Conservation (phyloP, 768 basidiomycete genomes). For the Wakefieldia striispora region DNA sequence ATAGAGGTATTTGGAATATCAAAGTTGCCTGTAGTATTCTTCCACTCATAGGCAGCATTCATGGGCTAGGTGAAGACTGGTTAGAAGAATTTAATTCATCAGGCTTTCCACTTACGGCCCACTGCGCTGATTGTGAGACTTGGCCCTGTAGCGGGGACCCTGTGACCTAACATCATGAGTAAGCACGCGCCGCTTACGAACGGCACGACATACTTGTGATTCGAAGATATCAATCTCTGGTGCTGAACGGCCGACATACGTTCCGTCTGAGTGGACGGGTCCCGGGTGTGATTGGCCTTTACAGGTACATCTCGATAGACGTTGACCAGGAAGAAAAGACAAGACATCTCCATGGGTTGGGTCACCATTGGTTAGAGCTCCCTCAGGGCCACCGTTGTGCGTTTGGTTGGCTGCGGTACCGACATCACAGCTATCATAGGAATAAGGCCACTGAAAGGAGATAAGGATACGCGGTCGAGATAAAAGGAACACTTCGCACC, state of each 20-base stretch:
- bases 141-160: slow-evolving; percentile 42
- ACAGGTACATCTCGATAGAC: slow-evolving; percentile 87
- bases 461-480: slow-evolving; percentile 3
- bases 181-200: neutral
- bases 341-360: slow-evolving; percentile 48
- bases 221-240: slow-evolving; percentile 93
- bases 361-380: slow-evolving; percentile 65
- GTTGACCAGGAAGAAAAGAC: slow-evolving; percentile 86
- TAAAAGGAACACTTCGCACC: slow-evolving; percentile 39
- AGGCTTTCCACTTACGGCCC: slow-evolving; percentile 51
- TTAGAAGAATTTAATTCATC: neutral
- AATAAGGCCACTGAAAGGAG: slow-evolving; percentile 67
- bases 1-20: slow-evolving; percentile 51
- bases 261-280: slow-evolving; percentile 71
- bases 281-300: slow-evolving; percentile 84
- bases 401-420: slow-evolving; percentile 91
- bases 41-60: slow-evolving; percentile 69
- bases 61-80: slow-evolving; percentile 56
- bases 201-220: slow-evolving; percentile 52
- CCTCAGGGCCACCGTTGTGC: slow-evolving; percentile 55
- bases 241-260: slow-evolving; percentile 76
- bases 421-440: slow-evolving; percentile 86
- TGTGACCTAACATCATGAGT: slow-evolving; percentile 32
- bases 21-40: slow-evolving; percentile 58
- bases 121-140: slow-evolving; percentile 86